These are phyloP conservation scores for Raffaelea deltoideospora DNA, from an alignment of 2,329 filamentous ascomycete genomes.

Conservation along the genomic window DNA sequence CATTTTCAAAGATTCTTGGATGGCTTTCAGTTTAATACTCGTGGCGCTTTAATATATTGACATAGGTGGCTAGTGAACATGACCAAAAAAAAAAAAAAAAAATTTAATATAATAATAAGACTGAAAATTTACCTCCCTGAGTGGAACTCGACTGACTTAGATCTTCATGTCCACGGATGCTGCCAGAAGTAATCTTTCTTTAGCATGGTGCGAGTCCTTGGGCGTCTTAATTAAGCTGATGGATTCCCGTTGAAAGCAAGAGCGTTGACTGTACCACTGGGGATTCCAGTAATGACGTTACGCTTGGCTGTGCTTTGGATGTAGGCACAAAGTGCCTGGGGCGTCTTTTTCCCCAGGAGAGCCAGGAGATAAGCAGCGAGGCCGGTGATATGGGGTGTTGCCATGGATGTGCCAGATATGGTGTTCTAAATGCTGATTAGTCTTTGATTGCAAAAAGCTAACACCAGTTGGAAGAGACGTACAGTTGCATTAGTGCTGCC, in stretches of 20 bases:
- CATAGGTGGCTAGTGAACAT: too few relatives aligned
- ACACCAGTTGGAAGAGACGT: background rate
- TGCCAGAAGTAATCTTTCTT: too few relatives aligned
- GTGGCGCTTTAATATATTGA: too few relatives aligned
- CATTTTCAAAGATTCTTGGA: too few relatives aligned
- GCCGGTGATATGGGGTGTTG: constrained; percentile 19
- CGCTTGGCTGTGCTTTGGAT: constrained; percentile 27
- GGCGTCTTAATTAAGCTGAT: too few relatives aligned
- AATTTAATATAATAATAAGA: too few relatives aligned
- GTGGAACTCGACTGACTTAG: too few relatives aligned
- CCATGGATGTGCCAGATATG: constrained; percentile 32
- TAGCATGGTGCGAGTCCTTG: too few relatives aligned
- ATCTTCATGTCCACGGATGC: too few relatives aligned
- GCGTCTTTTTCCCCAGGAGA: constrained; percentile 24
- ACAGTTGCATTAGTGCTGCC: constrained; percentile 20
- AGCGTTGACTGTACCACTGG: constrained; percentile 30
- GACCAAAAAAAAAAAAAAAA: too few relatives aligned
- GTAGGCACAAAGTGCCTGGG: constrained; percentile 29
- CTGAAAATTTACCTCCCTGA: too few relatives aligned
- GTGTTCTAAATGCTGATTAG: constrained; percentile 13
- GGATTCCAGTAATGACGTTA: constrained; percentile 24
- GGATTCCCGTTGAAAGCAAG: constrained; percentile 40
- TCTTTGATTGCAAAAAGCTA: background rate
- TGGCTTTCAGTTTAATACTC: too few relatives aligned
- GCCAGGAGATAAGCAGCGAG: constrained; percentile 25